Base-by-base conservation (phyloP, 345 rosid genomes). In the Rhodomyrtus tomentosa region DNA sequence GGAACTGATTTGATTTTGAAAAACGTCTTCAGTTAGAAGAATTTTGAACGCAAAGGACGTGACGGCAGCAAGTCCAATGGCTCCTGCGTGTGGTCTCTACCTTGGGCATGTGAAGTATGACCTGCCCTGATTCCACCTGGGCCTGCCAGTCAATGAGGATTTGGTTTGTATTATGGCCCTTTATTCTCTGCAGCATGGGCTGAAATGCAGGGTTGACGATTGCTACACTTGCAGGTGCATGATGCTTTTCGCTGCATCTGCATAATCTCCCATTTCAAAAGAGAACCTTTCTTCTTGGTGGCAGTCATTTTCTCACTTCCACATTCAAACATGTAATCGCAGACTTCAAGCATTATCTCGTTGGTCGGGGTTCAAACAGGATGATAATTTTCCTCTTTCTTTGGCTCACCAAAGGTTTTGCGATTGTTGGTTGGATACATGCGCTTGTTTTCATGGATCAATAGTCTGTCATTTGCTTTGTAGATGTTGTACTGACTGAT, bases 11-110 rank as follows among this genome's bases (percentile, higher is more conserved):
- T 32, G 22, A 58, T 53, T 62, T 58, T 62, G 68, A 38, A 82
- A 50, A 72, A 81, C 55, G 56, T 83, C 32, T n/a, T 50, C 62
- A 96, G 98, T 92, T 85, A 90, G 88, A 92, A 82, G 89, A 84
- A 95, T 96, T 84, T 86, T 95, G 90, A 72, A 92, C 51, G 98
- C 97, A 4, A 95, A 92, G 90, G 86, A 92, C 11, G 95, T 94
- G 86, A 81, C 87, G 73, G 95, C 94, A 72, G 87, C 97, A 82
- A 93, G 92, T 88, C 96, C 96, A 25, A 93, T 96, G 99, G 98
- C 98, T 59, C 98, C 98, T 29, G 98, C 96, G 7, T 85, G 89
- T 80, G 98, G 98, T 86, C 93, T 96, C 74, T 95, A 95, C 88
- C 98, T 95, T 29, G 98, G 92, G 50, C 92, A 87, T 56, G 99